Base-by-base conservation (phyloP, 441 rosid species). In the Populus tomentosa region DNA sequence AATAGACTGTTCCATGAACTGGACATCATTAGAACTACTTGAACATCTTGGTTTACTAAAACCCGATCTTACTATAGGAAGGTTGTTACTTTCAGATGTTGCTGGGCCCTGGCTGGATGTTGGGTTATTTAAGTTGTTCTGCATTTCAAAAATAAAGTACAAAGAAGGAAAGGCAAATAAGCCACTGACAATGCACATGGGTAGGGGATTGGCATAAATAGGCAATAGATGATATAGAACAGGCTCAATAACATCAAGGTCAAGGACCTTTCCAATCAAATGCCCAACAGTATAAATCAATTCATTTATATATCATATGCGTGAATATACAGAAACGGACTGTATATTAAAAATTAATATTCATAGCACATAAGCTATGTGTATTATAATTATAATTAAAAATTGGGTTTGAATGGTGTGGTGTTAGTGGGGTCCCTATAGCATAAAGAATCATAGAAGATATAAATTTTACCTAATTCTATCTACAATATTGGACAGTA, bases 1-100 rank as follows among this genome's bases (percentile, higher is more conserved):
- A 56, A 84, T 46, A 63, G 84, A 66, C 14, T 87, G 86, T 67
- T 88, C 89, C 11, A 50, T 77, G 78, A 89, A 80, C 75, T 81
- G 84, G 74, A 81, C 77, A 30, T 87, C 90, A 1, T 40, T 80
- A 32, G 90, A 83, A 61, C 80, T 69, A 74, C 80, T 68, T 14
- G 78, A 40, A 63, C 80, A 85, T 75, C 81, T 75, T 67, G 71
- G 61, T 67, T 86, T 84, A 61, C 79, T 85, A 68, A 81, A 78
- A 38, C 67, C 75, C n/a, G 83, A 74, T 79, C 77, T 80, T 36
- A 74, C 76, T 21, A 79, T 3, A 0, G 88, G 84, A 26, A 78
- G 82, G 73, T 84, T 85, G 83, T 87, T 89, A 85, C 90, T 88
- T 84, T 89, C 95, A 50, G 89, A 88, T 67, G 90, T 88, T 53